These are phyloP conservation scores for Pythium biforme DNA, from an alignment of 352 stramenopile genomes.

Conservation along the genomic window DNA sequence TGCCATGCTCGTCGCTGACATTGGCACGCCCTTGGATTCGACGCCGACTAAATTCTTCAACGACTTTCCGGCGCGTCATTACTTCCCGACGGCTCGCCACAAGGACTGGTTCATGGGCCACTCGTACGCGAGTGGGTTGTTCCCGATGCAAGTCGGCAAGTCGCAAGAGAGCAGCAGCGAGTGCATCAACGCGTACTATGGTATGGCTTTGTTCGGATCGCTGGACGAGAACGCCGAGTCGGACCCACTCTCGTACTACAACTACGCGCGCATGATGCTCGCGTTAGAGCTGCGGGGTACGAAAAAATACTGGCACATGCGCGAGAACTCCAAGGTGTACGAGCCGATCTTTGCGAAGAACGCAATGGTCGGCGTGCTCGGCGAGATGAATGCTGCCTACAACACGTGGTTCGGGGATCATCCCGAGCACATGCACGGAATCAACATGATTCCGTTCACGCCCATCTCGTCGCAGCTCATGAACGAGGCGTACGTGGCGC, in stretches of 20 bases:
- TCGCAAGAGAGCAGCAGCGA: constrained; percentile 96
- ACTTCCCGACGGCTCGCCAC: constrained; percentile 89
- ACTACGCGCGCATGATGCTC: constrained; percentile 91
- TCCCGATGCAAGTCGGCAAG: constrained; percentile 94
- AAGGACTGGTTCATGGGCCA: constrained; percentile 97
- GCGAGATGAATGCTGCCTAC: constrained; percentile 76
- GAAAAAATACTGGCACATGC: constrained; percentile 97
- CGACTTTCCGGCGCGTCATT: constrained; percentile 42
- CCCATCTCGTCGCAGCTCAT: constrained; percentile 64
- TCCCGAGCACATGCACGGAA: constrained; percentile 76
- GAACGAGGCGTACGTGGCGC: constrained; percentile 51
- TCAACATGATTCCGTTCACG: constrained; percentile 85
- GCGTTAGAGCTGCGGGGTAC: constrained; percentile 91
- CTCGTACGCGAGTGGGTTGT: constrained; percentile 95
- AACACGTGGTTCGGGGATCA: constrained; percentile 83
- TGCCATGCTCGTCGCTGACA: constrained; percentile 66
- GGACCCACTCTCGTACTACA: constrained; percentile 49
- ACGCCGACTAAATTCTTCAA: constrained; percentile 50
- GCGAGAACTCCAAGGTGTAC: constrained; percentile 67
- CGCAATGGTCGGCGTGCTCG: constrained; percentile 77
- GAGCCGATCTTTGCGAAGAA: constrained; percentile 73
- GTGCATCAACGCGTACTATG: constrained; percentile 96
- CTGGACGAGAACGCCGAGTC: constrained; percentile 40
- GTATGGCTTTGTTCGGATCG: constrained; percentile 85
- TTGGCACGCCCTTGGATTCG: constrained; percentile 52